Evolutionary conservation across 75 land plant species (phyloP).

Genomic region (Azolla pinnata): DNA sequence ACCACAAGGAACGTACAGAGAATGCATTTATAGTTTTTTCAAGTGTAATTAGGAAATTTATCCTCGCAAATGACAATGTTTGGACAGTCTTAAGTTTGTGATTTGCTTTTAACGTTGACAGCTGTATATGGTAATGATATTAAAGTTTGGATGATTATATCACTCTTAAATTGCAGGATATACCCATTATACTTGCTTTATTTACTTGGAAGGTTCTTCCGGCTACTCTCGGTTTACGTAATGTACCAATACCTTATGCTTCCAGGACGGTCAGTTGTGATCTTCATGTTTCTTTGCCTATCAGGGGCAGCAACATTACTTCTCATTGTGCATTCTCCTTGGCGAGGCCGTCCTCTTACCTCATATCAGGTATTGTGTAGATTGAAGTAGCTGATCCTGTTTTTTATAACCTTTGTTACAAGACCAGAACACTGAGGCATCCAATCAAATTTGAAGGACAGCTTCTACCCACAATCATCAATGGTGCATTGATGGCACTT

Average conservation of each 20-base stretch:
- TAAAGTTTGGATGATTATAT: too few relatives aligned
- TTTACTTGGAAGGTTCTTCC: slow-evolving; percentile 60
- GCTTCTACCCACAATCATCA: slow-evolving; percentile 77
- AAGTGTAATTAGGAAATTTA: too few relatives aligned
- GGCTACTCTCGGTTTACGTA: slow-evolving; percentile 84
- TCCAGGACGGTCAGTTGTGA: slow-evolving; percentile 43
- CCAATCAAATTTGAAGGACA: slow-evolving; percentile 12
- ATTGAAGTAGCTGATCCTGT: too few relatives aligned
- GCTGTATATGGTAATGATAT: too few relatives aligned
- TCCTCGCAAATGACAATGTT: too few relatives aligned
- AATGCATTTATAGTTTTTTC: too few relatives aligned
- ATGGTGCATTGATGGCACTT: slow-evolving; percentile 80
- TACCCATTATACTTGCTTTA: slow-evolving; percentile 60
- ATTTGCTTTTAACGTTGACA: too few relatives aligned
- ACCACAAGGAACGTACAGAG: too few relatives aligned
- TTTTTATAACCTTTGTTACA: too few relatives aligned
- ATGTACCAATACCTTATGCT: slow-evolving; percentile 52
- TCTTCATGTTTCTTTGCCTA: slow-evolving; percentile 64
- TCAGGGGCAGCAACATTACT: slow-evolving; percentile 56
- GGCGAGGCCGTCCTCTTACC: slow-evolving; percentile 84
- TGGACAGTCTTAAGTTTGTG: too few relatives aligned
- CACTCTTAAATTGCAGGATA: slow-evolving; percentile 50
- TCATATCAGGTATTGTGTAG: slow-evolving; percentile 50
- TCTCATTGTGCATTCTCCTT: slow-evolving; percentile 59
- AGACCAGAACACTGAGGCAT: too few relatives aligned